Conservation (phyloP, 805 yeast species). For the Suhomyces canberraensis region DNA sequence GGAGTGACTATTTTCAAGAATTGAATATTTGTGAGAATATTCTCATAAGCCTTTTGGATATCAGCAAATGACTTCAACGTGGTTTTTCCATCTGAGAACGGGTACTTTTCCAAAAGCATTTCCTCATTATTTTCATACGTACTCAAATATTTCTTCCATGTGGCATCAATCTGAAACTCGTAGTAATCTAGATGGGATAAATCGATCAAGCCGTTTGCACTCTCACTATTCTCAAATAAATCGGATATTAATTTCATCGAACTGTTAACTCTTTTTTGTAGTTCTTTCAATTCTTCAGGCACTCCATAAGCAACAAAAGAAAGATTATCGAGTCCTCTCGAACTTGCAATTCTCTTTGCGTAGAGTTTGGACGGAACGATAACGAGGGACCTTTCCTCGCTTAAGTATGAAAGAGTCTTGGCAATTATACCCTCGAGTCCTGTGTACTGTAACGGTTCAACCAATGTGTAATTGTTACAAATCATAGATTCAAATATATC, state of each 20-base stretch:
- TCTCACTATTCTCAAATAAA: conserved; percentile 21
- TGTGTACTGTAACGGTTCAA: conserved; percentile 9
- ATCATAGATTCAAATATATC: neutral
- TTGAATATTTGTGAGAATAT: conserved; percentile 1
- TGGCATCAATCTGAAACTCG: conserved; percentile 8
- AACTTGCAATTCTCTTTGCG: conserved; percentile 1
- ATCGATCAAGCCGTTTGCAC: conserved; percentile 10
- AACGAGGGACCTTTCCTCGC: conserved; percentile 12
- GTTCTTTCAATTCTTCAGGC: conserved; percentile 2
- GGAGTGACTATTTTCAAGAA: conserved; percentile 6
- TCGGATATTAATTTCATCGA: conserved; percentile 22
- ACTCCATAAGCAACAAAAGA: conserved; percentile 7
- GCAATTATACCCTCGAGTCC: conserved; percentile 7
- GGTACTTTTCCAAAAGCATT: conserved; percentile 3
- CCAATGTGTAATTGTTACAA: conserved; percentile 3
- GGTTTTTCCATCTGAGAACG: conserved; percentile 4
- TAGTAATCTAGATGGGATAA: conserved; percentile 6
- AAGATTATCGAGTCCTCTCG: conserved; percentile 1
- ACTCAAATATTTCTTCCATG: conserved; percentile 9
- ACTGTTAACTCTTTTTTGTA: neutral
- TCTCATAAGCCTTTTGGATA: conserved; percentile 4
- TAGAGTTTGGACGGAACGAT: conserved; percentile 12
- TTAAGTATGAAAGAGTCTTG: conserved; percentile 2
- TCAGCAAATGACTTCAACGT: conserved; percentile 4
- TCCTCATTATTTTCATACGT: neutral